Evolutionary conservation across 257 asterid genomes (phyloP).

Genomic region (Capsicum chinense): DNA sequence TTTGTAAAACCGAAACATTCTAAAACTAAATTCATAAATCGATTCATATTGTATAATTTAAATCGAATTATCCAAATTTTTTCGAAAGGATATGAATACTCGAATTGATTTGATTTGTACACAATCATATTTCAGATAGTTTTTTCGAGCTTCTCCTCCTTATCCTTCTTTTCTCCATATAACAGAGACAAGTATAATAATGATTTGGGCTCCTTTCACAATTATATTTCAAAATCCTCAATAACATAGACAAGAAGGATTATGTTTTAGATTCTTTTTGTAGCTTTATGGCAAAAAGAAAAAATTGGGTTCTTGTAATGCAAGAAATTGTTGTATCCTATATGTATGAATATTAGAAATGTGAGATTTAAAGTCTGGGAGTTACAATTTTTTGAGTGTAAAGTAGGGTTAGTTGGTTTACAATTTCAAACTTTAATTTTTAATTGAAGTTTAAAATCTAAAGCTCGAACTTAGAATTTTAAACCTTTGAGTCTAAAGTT

Average conservation of each 20-base stretch:
- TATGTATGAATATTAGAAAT: not conserved
- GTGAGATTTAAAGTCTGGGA: not conserved
- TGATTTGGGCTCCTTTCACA: not conserved
- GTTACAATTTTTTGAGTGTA: too few species aligned
- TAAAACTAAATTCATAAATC: too few species aligned
- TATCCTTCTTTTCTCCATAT: not conserved
- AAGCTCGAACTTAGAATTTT: not conserved
- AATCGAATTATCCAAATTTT: too few species aligned
- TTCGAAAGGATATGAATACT: too few species aligned
- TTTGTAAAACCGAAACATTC: too few species aligned
- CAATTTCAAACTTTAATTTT: too few species aligned
- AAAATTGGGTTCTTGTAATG: not conserved
- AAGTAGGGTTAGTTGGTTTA: not conserved
- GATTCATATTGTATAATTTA: too few species aligned
- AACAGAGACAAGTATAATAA: not conserved
- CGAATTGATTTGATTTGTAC: too few species aligned
- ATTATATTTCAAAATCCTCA: not conserved
- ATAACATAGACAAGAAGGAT: not conserved
- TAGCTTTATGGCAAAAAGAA: not conserved
- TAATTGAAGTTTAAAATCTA: not conserved
- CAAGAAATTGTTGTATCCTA: too few species aligned
- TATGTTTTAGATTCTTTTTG: not conserved
- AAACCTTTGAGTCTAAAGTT: not conserved
- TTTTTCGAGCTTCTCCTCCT: too few species aligned
- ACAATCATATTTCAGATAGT: too few species aligned